Evolutionary conservation across 2,329 filamentous ascomycete species (phyloP).

Genomic region (Biscogniauxia marginata): DNA sequence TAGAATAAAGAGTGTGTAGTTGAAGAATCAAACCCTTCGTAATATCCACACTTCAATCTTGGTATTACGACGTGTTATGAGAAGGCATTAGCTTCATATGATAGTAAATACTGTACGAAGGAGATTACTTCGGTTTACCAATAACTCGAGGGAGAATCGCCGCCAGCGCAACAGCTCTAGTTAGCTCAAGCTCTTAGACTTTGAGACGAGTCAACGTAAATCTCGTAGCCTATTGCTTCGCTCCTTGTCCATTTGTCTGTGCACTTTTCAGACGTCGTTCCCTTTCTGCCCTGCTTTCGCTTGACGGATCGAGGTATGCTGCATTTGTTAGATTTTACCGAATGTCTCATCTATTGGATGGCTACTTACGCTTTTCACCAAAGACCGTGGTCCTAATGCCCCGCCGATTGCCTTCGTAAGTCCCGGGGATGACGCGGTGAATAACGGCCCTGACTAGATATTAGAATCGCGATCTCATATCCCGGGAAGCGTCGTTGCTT

Average conservation of each 20-base stretch:
- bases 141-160: too few relatives aligned
- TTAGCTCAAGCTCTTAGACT: too few relatives aligned
- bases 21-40: too few relatives aligned
- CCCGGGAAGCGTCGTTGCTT: too few relatives aligned
- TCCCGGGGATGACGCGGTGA: constrained; percentile 43
- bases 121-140: too few relatives aligned
- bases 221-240: neutral
- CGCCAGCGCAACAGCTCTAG: too few relatives aligned
- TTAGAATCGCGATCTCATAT: neutral
- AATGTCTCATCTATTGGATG: neutral
- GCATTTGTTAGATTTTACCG: neutral
- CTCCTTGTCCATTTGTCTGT: constrained; percentile 5
- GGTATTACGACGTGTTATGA: too few relatives aligned
- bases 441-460: constrained; percentile 29
- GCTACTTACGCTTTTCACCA: constrained; percentile 42
- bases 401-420: constrained; percentile 35
- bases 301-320: constrained; percentile 35
- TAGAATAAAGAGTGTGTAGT: too few relatives aligned
- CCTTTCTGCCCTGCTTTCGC: constrained; percentile 32
- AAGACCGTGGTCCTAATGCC: constrained; percentile 44
- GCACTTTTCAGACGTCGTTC: constrained; percentile 21
- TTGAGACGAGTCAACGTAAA: neutral
- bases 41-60: too few relatives aligned
- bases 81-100: too few relatives aligned
- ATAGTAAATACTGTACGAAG: too few relatives aligned